Base-by-base conservation (phyloP, 106 monocot genomes). In the Acorus calamus region DNA sequence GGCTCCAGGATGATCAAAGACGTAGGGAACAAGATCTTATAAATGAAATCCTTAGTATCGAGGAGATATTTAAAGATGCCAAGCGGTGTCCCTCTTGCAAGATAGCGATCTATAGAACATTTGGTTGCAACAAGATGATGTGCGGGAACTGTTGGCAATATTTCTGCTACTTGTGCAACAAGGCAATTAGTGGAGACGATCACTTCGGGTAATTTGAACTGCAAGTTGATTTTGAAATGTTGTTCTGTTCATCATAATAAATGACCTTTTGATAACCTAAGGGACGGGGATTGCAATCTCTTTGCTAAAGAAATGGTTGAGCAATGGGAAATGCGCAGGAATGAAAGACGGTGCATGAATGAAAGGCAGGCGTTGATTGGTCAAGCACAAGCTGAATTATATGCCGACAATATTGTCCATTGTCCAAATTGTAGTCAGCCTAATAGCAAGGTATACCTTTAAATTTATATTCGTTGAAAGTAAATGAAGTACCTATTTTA, bases 41-140 rank as follows among this genome's bases (percentile, higher is more conserved):
- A 7, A 86, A 89, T 58, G 86, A 94, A 53, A 55, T 94, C 46
- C 69, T 84, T 11, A 89, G 79, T 62, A 60, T 84, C 41, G 81
- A 50, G 76, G 89, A 81, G 68, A 84, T 73, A 53, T 73, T 83
- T 73, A 67, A 77, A 53, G 79, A 86, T 77, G 68, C 94, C 56
- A 94, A 76, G 68, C 86, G 78, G 68, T 94, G 94, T 57, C 94
- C 94, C 8, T 66, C 78, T 51, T 94, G 94, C 66, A 89, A 80
- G 59, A 86, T 89, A 70, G 86, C 94, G 12, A 89, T 94, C 41
- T 84, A 81, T 14, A 66, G 78, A 48, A 89, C 83, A 11, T 86
- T 79, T 62, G 94, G 94, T 28, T 94, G 89, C 77, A 94, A 94
- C 67, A 94, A 94, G 70, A 94, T 94, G 86, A 70, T 68, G 2